These are phyloP conservation scores for Apiospora aurea DNA, from an alignment of 2,329 filamentous ascomycete genomes.

Conservation along the genomic window DNA sequence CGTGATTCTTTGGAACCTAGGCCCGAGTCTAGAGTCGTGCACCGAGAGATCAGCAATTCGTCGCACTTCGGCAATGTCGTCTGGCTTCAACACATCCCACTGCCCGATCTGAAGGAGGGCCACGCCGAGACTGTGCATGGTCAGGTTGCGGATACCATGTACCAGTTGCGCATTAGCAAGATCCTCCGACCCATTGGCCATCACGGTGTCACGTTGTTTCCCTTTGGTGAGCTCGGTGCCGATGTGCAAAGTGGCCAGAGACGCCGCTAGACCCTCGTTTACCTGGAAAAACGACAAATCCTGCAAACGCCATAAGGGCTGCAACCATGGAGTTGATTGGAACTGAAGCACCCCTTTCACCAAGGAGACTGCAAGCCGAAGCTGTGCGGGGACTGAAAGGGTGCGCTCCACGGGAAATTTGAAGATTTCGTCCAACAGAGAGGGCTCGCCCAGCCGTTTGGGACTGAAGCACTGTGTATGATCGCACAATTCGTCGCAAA, in stretches of 20 bases:
- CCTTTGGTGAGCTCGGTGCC: slow-evolving; percentile 26
- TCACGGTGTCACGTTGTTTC: slow-evolving; percentile 8
- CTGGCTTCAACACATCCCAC: slow-evolving; percentile 32
- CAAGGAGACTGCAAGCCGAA: slow-evolving; percentile 27
- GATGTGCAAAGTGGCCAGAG: slow-evolving; percentile 31
- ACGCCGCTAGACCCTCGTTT: slow-evolving; percentile 26
- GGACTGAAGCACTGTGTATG: slow-evolving; percentile 26
- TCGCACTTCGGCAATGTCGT: slow-evolving; percentile 35
- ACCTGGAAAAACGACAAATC: slow-evolving; percentile 30
- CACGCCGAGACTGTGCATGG: slow-evolving; percentile 38
- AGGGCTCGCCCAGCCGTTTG: slow-evolving; percentile 25
- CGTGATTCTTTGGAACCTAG: slow-evolving; percentile 35
- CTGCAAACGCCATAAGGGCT: slow-evolving; percentile 26
- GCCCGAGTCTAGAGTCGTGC: slow-evolving; percentile 29
- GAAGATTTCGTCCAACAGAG: slow-evolving; percentile 30
- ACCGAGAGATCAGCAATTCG: slow-evolving; percentile 29
- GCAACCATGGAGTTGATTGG: slow-evolving; percentile 31
- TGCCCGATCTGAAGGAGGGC: slow-evolving; percentile 39
- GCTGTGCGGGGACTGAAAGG: slow-evolving; percentile 28
- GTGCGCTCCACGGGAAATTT: slow-evolving; percentile 32
- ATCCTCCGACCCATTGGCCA: slow-evolving; percentile 19
- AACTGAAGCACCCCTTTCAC: slow-evolving; percentile 30
- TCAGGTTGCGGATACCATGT: slow-evolving; percentile 36
- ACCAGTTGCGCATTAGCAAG: slow-evolving; percentile 26
- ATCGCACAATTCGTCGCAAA: slow-evolving; percentile 23